Percentiles rank a stretch among this genome's conserved stretches.
These are phyloP conservation scores for Phytophthora sojae DNA, from an alignment of 352 stramenopile genomes.

Conservation along the genomic window DNA sequence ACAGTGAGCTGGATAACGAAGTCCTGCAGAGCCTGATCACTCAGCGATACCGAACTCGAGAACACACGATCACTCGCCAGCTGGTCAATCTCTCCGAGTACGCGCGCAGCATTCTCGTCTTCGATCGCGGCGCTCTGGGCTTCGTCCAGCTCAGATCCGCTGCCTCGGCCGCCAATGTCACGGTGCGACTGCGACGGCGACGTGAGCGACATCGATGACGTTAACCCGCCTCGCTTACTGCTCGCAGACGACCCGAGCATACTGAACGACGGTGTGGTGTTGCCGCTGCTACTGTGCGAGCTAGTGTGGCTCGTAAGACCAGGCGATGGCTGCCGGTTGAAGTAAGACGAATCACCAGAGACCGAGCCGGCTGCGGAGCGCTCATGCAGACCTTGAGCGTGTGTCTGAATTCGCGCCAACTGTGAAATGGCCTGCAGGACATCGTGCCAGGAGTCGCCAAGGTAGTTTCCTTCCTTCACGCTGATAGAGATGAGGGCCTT, in stretches of 20 bases:
- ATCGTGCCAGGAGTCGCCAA: conserved; percentile 96
- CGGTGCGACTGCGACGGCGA: conserved; percentile 66
- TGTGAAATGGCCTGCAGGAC: conserved; percentile 98
- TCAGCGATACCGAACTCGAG: conserved; percentile 85
- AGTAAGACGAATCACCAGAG: conserved; percentile 78
- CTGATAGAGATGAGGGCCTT: conserved; percentile 97
- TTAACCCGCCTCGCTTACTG: conserved; percentile 38
- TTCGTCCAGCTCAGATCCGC: conserved; percentile 52
- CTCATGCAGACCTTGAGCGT: conserved; percentile 90
- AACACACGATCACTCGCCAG: conserved; percentile 93
- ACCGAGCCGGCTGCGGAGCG: conserved; percentile 22
- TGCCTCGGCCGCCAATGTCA: conserved; percentile 42
- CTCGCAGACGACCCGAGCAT: conserved; percentile 34
- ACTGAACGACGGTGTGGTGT: conserved; percentile 36
- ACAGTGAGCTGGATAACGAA: conserved; percentile 92
- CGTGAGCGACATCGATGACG: conserved; percentile 33
- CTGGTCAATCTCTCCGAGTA: conserved; percentile 88
- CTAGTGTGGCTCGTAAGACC: conserved; percentile 34
- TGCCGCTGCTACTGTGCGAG: conserved; percentile 39
- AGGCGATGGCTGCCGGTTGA: conserved; percentile 60
- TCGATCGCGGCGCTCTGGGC: conserved; percentile 78
- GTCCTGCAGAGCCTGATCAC: conserved; percentile 81
- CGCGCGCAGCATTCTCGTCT: conserved; percentile 83
- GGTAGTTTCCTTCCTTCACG: conserved; percentile 96
- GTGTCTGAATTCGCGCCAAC: conserved; percentile 96